Evolutionary conservation across 139 green algal species (phyloP).

Genomic region (Ettlia oleoabundans): DNA sequence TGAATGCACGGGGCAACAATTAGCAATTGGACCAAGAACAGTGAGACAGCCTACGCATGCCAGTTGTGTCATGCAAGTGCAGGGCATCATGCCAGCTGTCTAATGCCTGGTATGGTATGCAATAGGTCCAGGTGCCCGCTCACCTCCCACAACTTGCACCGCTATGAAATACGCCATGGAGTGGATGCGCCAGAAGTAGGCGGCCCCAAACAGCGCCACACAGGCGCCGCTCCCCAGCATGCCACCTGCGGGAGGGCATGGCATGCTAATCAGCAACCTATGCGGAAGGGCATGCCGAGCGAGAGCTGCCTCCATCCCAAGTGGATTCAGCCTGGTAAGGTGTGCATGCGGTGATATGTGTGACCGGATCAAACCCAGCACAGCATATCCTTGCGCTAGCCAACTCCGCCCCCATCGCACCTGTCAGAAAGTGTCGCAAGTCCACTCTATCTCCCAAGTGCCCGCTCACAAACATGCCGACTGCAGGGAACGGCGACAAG

Average conservation of each 20-base stretch:
- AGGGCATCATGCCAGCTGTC: too few relatives aligned
- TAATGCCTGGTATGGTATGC: too few relatives aligned
- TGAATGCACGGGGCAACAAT: too few relatives aligned
- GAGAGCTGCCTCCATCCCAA: too few relatives aligned
- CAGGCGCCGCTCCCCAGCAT: slow-evolving; percentile 88
- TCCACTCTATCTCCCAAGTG: slow-evolving; percentile 91
- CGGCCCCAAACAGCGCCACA: slow-evolving; percentile 82
- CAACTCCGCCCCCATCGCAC: slow-evolving; percentile 23
- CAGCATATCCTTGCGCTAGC: background rate
- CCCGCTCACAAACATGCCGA: slow-evolving; percentile 94
- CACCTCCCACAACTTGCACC: slow-evolving; percentile 67
- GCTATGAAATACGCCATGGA: slow-evolving; percentile 80
- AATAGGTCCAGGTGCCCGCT: too few relatives aligned
- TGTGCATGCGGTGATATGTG: background rate
- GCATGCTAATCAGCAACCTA: too few relatives aligned
- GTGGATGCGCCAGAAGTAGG: slow-evolving; percentile 90
- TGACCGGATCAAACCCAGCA: too few relatives aligned
- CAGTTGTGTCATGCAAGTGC: too few relatives aligned
- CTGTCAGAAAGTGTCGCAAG: slow-evolving; percentile 88
- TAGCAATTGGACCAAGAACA: too few relatives aligned
- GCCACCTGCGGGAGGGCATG: slow-evolving; percentile 58
- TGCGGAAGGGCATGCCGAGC: too few relatives aligned
- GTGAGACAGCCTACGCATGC: too few relatives aligned
- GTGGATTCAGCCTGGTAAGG: too few relatives aligned
- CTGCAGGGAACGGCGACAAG: slow-evolving; percentile 1